Percentiles rank a stretch among this genome's conserved stretches.
Evolutionary conservation across 257 asterid genomes (phyloP).

Genomic region (Scutellaria baicalensis): DNA sequence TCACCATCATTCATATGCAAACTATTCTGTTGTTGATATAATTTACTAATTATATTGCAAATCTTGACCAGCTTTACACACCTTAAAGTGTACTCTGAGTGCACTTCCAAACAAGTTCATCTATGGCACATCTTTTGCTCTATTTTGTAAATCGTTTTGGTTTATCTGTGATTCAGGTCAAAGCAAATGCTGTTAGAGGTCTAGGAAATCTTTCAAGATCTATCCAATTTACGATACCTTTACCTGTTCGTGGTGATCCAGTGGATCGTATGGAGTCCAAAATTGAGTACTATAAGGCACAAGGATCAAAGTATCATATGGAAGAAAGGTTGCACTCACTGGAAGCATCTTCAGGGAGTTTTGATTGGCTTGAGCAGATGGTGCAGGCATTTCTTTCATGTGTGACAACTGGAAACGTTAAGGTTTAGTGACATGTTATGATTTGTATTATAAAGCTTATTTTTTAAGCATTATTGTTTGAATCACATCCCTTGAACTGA

Average conservation of each 20-base stretch:
- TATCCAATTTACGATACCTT: constrained; percentile 39
- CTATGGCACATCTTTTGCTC: constrained; percentile 3
- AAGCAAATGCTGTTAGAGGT: constrained; percentile 97
- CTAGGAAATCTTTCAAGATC: constrained; percentile 83
- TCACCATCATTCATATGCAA: neutral
- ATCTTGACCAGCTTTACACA: neutral
- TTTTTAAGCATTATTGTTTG: constrained; percentile 3
- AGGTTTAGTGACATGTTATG: constrained; percentile 41
- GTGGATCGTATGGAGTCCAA: constrained; percentile 12
- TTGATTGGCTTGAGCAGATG: constrained; percentile 67
- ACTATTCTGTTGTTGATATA: neutral
- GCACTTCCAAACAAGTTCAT: neutral
- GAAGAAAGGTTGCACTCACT: constrained; percentile 26
- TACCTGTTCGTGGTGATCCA: constrained; percentile 23
- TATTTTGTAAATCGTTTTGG: neutral
- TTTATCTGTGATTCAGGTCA: constrained; percentile 41
- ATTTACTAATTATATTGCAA: neutral
- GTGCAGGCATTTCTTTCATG: constrained; percentile 94
- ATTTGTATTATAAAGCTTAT: neutral
- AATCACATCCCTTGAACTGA: constrained; percentile 3
- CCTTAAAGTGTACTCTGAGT: constrained; percentile 8
- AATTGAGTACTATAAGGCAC: constrained; percentile 14
- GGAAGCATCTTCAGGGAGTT: constrained; percentile 30
- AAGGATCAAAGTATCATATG: constrained; percentile 23
- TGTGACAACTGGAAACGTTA: constrained; percentile 89